phyloP scores from a whole-genome alignment of 495 filamentous ascomycete genomes.

The Aspergillus affinis region DNA sequence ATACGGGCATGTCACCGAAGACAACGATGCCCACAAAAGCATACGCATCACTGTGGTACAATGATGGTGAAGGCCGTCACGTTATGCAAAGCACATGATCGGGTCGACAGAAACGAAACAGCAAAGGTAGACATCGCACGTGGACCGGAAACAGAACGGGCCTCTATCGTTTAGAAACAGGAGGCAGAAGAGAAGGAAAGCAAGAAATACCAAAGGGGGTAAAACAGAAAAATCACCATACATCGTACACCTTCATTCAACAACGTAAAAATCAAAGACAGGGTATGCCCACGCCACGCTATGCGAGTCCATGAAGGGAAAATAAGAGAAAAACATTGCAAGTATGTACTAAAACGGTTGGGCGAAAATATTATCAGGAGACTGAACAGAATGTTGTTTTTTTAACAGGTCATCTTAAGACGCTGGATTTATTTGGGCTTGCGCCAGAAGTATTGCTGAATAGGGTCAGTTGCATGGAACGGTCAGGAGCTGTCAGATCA shows the following conservation, averaged over 20 bases:
- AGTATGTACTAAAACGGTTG: slow-evolving; percentile 44
- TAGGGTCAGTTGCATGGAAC: slow-evolving; percentile 18
- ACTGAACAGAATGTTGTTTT: not conserved
- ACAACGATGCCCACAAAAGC: slow-evolving; percentile 2
- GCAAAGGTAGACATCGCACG: slow-evolving; percentile 12
- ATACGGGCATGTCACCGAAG: slow-evolving; percentile 7
- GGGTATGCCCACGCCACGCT: slow-evolving; percentile 56
- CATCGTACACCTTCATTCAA: slow-evolving; percentile 39
- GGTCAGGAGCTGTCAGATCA: slow-evolving; percentile 2
- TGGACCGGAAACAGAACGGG: slow-evolving; percentile 10
- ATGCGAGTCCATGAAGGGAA: slow-evolving; percentile 37
- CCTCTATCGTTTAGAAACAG: slow-evolving; percentile 7
- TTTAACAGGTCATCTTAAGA: not conserved
- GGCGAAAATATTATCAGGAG: slow-evolving; percentile 10
- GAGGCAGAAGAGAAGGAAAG: slow-evolving; percentile 6
- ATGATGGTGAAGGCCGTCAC: not conserved
- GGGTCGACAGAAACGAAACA: not conserved
- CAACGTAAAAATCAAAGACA: slow-evolving; percentile 30
- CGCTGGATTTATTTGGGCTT: slow-evolving; percentile 58
- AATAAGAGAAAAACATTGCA: slow-evolving; percentile 27
- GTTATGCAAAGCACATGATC: not conserved
- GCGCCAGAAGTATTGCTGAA: slow-evolving; percentile 92
- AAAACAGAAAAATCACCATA: slow-evolving; percentile 23
- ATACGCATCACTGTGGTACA: slow-evolving; percentile 1
- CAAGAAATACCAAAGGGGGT: slow-evolving; percentile 10